Base-by-base conservation (phyloP, 2,329 filamentous ascomycete species). In the Beauveria bassiana region DNA sequence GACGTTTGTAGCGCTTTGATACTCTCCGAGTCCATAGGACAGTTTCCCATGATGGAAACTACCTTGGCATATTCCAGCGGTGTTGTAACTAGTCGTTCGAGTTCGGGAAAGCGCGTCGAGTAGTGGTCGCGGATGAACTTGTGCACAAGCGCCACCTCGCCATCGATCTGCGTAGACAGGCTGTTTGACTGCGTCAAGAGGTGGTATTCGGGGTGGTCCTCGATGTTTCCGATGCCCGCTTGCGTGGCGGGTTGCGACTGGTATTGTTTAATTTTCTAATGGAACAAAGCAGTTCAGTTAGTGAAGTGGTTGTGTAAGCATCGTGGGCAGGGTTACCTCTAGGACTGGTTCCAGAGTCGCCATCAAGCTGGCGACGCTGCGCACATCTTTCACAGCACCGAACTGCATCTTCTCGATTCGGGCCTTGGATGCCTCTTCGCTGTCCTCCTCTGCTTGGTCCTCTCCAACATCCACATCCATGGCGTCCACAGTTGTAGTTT, bases 111-210 rank as follows among this genome's bases (percentile, higher is more conserved):
- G 64, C 93, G 86, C 20, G 89, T 83, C 10, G 93, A 96, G 77
- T 99, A 99, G 75, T 97, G 91, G 70, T 99, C 95, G 70, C 93
- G 86, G 63, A 97, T 91, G 74, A 91, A 96, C 76, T 99, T 99
- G 80, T 99, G 95, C 24, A 98, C 90, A 8, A 95, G 83, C 40
- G 90, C 89, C 51, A 98, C 90, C 74, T 98, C 93, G 71, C 90
- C 91, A 67, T 96, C 93, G 67, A 98, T 97, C 65, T 90, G 89
- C 6, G 93, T 96, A 0, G 95, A 96, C 8, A 96, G 82, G 26
- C 88, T 89, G 72, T 96, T 96, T 18, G 92, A 92, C 72, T 95
- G 87, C 40, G 91, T 96, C 62, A 96, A 78, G 42, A 96, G 85
- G 73, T 91, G 86, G 74, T 96, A 96, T 73, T 96, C 92, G 57